Evolutionary conservation across 441 rosid genomes (phyloP).

Genomic region (Gossypium davidsonii): DNA sequence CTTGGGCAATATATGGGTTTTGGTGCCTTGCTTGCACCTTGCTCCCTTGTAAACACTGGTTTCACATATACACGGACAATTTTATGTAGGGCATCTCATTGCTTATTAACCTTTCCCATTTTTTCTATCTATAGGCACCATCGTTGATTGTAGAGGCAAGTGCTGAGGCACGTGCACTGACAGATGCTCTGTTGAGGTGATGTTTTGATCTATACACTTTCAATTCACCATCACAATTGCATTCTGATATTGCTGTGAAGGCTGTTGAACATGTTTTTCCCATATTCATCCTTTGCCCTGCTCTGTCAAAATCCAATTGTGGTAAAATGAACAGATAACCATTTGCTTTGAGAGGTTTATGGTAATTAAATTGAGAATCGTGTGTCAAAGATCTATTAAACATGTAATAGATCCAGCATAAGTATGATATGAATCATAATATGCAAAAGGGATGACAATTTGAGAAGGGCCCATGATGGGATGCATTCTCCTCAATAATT

Average conservation of each 20-base stretch:
- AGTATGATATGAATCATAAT: neutral
- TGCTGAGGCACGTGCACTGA: slow-evolving; percentile 68
- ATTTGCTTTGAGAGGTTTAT: neutral
- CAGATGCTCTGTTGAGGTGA: slow-evolving; percentile 81
- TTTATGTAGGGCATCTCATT: neutral
- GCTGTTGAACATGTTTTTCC: neutral
- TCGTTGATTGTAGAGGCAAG: slow-evolving; percentile 81
- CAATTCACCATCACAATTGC: neutral
- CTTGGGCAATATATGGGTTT: neutral
- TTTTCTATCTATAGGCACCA: slow-evolving; percentile 59
- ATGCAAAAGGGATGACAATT: neutral
- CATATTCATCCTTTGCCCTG: neutral
- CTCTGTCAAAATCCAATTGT: neutral
- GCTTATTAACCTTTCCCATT: slow-evolving; percentile 12
- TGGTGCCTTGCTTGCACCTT: neutral
- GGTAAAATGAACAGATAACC: neutral
- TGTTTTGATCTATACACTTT: slow-evolving; percentile 17
- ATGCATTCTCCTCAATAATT: neutral
- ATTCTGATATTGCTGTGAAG: neutral
- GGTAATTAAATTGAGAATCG: neutral
- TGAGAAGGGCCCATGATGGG: neutral
- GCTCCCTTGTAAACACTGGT: neutral
- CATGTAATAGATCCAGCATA: neutral
- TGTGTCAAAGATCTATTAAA: neutral
- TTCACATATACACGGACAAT: neutral